A percentile compares a stretch with the other conserved stretches of the same genome.
phyloP scores from a whole-genome alignment of 805 yeast genomes.

The Candida tibetensis region DNA sequence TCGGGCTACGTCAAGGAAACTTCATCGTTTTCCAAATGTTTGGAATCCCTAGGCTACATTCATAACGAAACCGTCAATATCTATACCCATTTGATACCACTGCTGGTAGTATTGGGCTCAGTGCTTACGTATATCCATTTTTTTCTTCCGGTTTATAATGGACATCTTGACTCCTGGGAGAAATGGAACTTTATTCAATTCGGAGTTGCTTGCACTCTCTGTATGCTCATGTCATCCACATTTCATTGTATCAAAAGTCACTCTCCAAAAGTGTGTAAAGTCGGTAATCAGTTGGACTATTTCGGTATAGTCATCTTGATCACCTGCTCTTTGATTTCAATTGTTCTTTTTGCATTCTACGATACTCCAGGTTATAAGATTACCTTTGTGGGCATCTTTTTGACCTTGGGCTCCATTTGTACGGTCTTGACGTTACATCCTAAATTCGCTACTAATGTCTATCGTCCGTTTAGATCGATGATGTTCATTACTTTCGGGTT shows the following conservation, averaged over 20 bases:
- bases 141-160: constrained; percentile 22
- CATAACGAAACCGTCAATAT: constrained; percentile 76
- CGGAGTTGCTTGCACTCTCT: constrained; percentile 54
- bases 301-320: constrained; percentile 71
- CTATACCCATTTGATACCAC: constrained; percentile 60
- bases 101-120: constrained; percentile 26
- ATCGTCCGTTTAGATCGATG: constrained; percentile 73
- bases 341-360: constrained; percentile 40
- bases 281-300: constrained; percentile 72
- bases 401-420: constrained; percentile 58
- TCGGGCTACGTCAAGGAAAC: constrained; percentile 66
- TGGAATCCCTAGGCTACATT: constrained; percentile 48
- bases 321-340: constrained; percentile 55
- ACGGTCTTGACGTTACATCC: constrained; percentile 61
- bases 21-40: constrained; percentile 42
- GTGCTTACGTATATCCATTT: constrained; percentile 25
- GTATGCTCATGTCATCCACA: constrained; percentile 61
- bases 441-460: constrained; percentile 62
- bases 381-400: constrained; percentile 46
- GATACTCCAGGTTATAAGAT: constrained; percentile 39
- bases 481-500: constrained; percentile 82
- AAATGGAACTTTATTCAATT: constrained; percentile 51
- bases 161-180: constrained; percentile 37
- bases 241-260: constrained; percentile 71
- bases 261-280: constrained; percentile 48